Evolutionary conservation across 345 rosid genomes (phyloP).

Genomic region (Kernera saxatilis): DNA sequence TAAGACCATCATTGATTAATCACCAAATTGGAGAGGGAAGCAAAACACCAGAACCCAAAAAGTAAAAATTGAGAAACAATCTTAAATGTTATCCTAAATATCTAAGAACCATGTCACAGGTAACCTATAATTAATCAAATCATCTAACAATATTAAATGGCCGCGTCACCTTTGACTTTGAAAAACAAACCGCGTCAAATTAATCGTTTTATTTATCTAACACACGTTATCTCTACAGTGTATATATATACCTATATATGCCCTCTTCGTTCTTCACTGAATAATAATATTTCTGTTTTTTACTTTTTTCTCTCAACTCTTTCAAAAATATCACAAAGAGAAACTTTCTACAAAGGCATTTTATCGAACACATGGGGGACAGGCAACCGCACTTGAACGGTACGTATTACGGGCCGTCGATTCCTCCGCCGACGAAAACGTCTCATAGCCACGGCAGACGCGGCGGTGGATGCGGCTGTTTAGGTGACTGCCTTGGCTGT

Average conservation of each 20-base stretch:
- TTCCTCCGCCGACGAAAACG: conserved; percentile 46
- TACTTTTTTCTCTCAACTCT: not conserved
- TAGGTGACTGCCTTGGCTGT: conserved; percentile 29
- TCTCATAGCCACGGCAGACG: conserved; percentile 43
- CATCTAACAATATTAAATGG: not conserved
- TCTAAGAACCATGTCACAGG: not conserved
- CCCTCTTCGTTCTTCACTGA: not conserved
- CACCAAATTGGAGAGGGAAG: not conserved
- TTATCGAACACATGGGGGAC: conserved; percentile 42
- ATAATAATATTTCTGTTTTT: not conserved
- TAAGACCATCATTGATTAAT: not conserved
- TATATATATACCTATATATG: conserved; percentile 8
- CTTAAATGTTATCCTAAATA: not conserved
- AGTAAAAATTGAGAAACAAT: not conserved
- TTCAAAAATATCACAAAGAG: not conserved
- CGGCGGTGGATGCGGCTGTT: conserved; percentile 23
- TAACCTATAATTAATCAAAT: conserved; percentile 13
- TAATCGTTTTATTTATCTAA: conserved; percentile 9
- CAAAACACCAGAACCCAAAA: not conserved
- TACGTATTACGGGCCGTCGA: conserved; percentile 62
- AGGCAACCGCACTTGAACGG: conserved; percentile 51
- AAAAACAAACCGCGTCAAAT: conserved; percentile 27
- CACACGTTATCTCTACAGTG: conserved; percentile 21
- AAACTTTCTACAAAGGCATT: not conserved
- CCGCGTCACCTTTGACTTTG: conserved; percentile 23